Evolutionary conservation across 306 rosid species (phyloP), one percentile per base, ranked within the genome.

Genomic region (Dryas octopetala): DNA sequence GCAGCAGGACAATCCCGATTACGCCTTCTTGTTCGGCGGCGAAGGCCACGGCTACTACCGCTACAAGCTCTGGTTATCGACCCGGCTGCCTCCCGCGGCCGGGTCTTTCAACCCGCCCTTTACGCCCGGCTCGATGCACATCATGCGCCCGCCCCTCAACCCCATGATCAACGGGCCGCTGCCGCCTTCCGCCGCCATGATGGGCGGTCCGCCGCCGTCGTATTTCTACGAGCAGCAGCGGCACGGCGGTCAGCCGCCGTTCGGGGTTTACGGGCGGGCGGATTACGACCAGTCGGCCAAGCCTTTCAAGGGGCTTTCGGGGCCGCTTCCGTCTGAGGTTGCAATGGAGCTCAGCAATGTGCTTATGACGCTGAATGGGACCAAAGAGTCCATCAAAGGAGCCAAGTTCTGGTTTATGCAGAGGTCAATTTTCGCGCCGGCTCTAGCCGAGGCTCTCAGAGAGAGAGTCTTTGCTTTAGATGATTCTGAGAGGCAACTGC

Each of bases 401-500:
- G 96, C 97, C 51, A 95, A 92, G 78, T 87, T 88, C 75, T 95
- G 99, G 99, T 95, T 95, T 92, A 89, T 90, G 92, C 97, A 92
- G 90, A 86, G 99, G 87, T 85, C 97, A 47, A 89, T 96, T 48
- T 95, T 95, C 74, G 96, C 99, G 17, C 97, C 97, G 4, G 96
- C 99, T 62, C 78, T 95, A 76, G 96, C 96, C 6, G 97, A 92
- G 88, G 96, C 92, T 51, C 97, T 92, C 67, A 80, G 93, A 77
- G 99, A 95, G 32, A 82, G 92, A 66, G 87, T 95, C n/a, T 92
- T 85, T 73, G 70, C 83, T 11, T 66, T 92, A 68, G 99, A 95
- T 73, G 97, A 92, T 62, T 83, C 89, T 16, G 97, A 95, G 83
- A 88, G 97, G 90, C 99, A 90, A 84, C 81, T 95, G 50, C 99